Percentiles rank a stretch among this genome's conserved stretches.
phyloP scores from a whole-genome alignment of 306 rosid genomes.

The Prunus mume region DNA sequence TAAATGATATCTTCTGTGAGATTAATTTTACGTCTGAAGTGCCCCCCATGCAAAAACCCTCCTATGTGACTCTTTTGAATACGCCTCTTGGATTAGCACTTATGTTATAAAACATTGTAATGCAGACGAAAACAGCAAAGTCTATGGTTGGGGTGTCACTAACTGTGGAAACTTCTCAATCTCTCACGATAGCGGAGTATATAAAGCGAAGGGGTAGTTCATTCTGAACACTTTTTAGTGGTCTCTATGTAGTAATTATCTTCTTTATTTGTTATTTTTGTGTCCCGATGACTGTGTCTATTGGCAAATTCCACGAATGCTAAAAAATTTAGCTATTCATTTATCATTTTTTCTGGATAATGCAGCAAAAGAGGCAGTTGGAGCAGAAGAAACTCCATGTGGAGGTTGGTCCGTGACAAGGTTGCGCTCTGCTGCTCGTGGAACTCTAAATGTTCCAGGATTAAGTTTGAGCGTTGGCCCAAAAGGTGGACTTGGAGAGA shows the following conservation, averaged over 20 bases:
- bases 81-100: conserved; percentile 6
- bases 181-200: conserved; percentile 65
- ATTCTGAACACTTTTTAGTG: conserved; percentile 15
- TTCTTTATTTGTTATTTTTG: neutral
- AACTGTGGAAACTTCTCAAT: conserved; percentile 81
- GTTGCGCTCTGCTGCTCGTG: conserved; percentile 94
- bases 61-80: conserved; percentile 15
- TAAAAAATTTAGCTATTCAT: neutral
- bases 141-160: conserved; percentile 78
- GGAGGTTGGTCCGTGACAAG: conserved; percentile 98
- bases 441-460: conserved; percentile 90
- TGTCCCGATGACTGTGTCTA: neutral
- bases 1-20: conserved; percentile 18
- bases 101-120: conserved; percentile 20
- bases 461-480: conserved; percentile 93
- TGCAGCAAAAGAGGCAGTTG: conserved; percentile 95
- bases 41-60: conserved; percentile 9
- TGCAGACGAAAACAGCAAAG: conserved; percentile 95
- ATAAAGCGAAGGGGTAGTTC: conserved; percentile 77
- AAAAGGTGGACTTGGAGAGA: conserved; percentile 98
- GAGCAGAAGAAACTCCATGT: conserved; percentile 95
- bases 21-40: conserved; percentile 19
- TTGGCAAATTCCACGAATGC: too few species aligned
- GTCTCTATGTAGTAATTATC: conserved; percentile 9
- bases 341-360: conserved; percentile 22